Base-by-base conservation (phyloP, 129 eudicot species). In the Ambrosia artemisiifolia region DNA sequence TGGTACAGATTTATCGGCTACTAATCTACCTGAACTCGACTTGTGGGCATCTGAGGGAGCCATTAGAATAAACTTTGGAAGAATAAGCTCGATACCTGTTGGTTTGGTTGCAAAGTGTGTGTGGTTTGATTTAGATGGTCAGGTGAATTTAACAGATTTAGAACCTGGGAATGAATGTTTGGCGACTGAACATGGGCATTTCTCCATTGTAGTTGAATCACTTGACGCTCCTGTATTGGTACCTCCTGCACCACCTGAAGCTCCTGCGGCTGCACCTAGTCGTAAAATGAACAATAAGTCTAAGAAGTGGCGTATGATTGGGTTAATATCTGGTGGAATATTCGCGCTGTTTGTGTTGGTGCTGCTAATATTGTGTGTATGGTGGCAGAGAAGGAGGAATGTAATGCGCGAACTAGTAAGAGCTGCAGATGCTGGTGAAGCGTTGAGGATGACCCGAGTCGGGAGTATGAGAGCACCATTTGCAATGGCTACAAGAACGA, bases 391-490 rank as follows among this genome's bases (percentile, higher is more conserved):
- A 64, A 69, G 51, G 43, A 83, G 82, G 75, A 92, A 83, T 76
- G 73, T 83, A 68, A 87, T 92, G 88, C 80, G 78, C 44, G 80
- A 82, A 55, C 81, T 89, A 85, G 96, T 83, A 83, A 78, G 79
- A 67, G 98, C 96, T 69, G 89, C 98, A 46, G 96, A 92, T 47
- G 85, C 66, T 50, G 95, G 96, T 63, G 98, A 87, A 79, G 85
- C 92, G 13, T 71, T 93, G 82, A 80, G 81, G 7, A 87, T 89
- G 95, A 85, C 90, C 2, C 71, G 77, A 19, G 78, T 87, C 28
- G 98, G 96, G 47, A 84, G 72, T 78, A 83, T 87, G 40, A 87
- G 75, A 82, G 95, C 90, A 19, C 98, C 98, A 20, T 82, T 86
- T 56, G 98, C 98, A 28, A 77, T 77, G 34, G 84, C 77, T 46